These are phyloP conservation scores for Clonostachys sp. DNA, from an alignment of 2,329 filamentous ascomycete species.

Conservation along the genomic window DNA sequence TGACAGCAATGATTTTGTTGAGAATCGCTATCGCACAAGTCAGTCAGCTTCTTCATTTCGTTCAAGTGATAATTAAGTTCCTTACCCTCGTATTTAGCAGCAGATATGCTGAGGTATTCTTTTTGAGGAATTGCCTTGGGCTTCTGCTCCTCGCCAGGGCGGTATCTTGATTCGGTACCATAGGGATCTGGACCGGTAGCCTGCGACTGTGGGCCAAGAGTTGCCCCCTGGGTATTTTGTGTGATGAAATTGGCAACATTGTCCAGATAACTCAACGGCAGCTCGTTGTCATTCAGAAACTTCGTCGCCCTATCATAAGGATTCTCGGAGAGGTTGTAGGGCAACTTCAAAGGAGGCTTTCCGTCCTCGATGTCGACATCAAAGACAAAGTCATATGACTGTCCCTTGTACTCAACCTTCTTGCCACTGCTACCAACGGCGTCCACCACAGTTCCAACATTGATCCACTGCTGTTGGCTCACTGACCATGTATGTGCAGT, in stretches of 20 bases:
- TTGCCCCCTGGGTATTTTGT: slow-evolving; percentile 82
- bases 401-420: slow-evolving; percentile 72
- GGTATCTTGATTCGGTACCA: slow-evolving; percentile 74
- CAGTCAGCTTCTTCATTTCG: no score
- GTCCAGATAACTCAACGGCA: slow-evolving; percentile 83
- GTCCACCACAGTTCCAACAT: slow-evolving; percentile 92
- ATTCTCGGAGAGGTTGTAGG: slow-evolving; percentile 88
- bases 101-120: slow-evolving; percentile 71
- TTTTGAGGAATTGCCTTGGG: slow-evolving; percentile 71
- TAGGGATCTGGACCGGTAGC: slow-evolving; percentile 63
- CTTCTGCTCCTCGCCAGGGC: slow-evolving; percentile 50
- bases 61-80: background rate
- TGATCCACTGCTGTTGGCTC: slow-evolving; percentile 69
- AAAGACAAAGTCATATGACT: slow-evolving; percentile 95
- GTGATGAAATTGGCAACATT: slow-evolving; percentile 91
- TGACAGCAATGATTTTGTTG: slow-evolving; percentile 73
- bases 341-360: slow-evolving; percentile 87
- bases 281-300: slow-evolving; percentile 84
- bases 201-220: slow-evolving; percentile 60
- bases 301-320: slow-evolving; percentile 88
- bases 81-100: slow-evolving; percentile 61
- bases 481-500: slow-evolving; percentile 86
- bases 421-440: slow-evolving; percentile 77
- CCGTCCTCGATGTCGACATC: slow-evolving; percentile 96
- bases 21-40: slow-evolving; percentile 50